Percentiles rank a stretch among this genome's conserved stretches.
These are phyloP conservation scores for Colletotrichum costaricense DNA, from an alignment of 2,329 filamentous ascomycete genomes.

Conservation along the genomic window DNA sequence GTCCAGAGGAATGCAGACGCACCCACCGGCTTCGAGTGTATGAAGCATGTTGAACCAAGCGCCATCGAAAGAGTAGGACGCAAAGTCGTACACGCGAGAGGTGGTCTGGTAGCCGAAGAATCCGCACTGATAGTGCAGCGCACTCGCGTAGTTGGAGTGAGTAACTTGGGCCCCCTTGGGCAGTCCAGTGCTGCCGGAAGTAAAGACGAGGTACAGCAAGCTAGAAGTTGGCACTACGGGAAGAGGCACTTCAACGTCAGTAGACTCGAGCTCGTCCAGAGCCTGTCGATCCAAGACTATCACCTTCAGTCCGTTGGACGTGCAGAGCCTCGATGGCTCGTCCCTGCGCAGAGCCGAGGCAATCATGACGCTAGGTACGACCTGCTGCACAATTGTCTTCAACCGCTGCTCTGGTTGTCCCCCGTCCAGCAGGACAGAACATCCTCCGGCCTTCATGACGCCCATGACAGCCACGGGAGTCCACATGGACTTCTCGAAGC, in stretches of 20 bases:
- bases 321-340: background rate
- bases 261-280: conserved; percentile 9
- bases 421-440: conserved; percentile 46
- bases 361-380: conserved; percentile 32
- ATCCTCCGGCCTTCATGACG: conserved; percentile 45
- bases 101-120: background rate
- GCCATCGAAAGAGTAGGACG: conserved; percentile 36
- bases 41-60: conserved; percentile 10
- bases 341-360: background rate
- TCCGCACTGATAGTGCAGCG: background rate
- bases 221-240: conserved; percentile 1
- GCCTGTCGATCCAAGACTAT: conserved; percentile 1
- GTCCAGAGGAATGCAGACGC: conserved; percentile 38
- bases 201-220: conserved; percentile 60
- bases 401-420: conserved; percentile 1
- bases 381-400: background rate
- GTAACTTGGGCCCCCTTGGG: conserved; percentile 65
- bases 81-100: conserved; percentile 24
- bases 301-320: background rate
- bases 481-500: conserved; percentile 47
- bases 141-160: conserved; percentile 43
- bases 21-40: background rate
- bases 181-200: conserved; percentile 65
- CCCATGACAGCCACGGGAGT: conserved; percentile 45
- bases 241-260: background rate